Conservation (phyloP, 1,284 basidiomycete species). For the Sanghuangporus sanghuang region DNA sequence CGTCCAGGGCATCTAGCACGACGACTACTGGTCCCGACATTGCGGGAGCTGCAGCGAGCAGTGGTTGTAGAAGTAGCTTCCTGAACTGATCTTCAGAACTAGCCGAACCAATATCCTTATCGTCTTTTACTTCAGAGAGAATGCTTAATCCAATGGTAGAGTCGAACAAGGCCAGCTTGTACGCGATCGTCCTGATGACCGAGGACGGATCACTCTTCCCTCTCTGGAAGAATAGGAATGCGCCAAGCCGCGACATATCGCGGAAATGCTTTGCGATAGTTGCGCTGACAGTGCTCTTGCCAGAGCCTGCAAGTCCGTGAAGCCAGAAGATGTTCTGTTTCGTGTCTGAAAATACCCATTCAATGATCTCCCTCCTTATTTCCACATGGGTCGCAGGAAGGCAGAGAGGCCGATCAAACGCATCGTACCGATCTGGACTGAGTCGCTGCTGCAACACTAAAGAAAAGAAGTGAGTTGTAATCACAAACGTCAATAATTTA, state of each 20-base stretch:
- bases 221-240: conserved; percentile 27
- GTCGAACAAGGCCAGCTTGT: not conserved
- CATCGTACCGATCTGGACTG: not conserved
- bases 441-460: not conserved
- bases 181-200: not conserved
- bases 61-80: not conserved
- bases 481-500: not conserved
- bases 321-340: not conserved
- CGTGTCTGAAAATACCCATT: not conserved
- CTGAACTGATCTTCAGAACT: not conserved
- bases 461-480: not conserved
- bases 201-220: not conserved
- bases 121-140: not conserved
- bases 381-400: not conserved
- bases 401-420: not conserved
- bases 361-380: not conserved
- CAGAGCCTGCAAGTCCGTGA: conserved; percentile 13
- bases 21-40: not conserved
- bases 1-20: conserved; percentile 5
- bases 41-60: not conserved
- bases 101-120: not conserved
- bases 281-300: conserved; percentile 24
- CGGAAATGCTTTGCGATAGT: conserved; percentile 19
- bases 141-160: not conserved
- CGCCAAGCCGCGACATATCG: conserved; percentile 20